A percentile compares a stretch with the other conserved stretches of the same genome.
phyloP scores from a whole-genome alignment of 192 early-diverging fungal genomes.

The Dispira simplex region DNA sequence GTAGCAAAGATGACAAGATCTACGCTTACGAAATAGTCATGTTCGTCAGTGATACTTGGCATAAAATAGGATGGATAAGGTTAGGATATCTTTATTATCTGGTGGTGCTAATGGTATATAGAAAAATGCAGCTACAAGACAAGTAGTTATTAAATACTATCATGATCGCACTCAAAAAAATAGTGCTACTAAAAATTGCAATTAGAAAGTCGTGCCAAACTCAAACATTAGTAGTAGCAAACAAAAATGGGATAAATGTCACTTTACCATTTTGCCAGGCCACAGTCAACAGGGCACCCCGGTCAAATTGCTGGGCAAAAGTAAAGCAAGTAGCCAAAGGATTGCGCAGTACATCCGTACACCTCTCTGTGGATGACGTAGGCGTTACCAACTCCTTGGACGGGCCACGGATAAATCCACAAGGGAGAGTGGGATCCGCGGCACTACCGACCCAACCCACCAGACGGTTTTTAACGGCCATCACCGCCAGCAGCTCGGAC shows the following conservation, averaged over 20 bases:
- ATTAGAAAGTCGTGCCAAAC: too few relatives aligned
- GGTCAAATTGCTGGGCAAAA: slow-evolving; percentile 25
- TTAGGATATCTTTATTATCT: too few relatives aligned
- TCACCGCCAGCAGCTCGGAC: slow-evolving; percentile 20
- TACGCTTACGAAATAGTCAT: too few relatives aligned
- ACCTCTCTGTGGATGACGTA: not conserved
- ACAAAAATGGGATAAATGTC: slow-evolving; percentile 26
- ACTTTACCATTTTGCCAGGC: slow-evolving; percentile 35
- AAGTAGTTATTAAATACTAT: too few relatives aligned
- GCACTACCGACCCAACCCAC: slow-evolving; percentile 11
- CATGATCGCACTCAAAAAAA: too few relatives aligned
- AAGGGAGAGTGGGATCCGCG: slow-evolving; percentile 21
- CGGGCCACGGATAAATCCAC: slow-evolving; percentile 30
- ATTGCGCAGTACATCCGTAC: not conserved
- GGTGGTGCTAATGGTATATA: too few relatives aligned
- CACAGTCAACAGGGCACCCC: slow-evolving; percentile 25
- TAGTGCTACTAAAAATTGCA: too few relatives aligned
- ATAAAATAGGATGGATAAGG: too few relatives aligned
- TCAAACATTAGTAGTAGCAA: slow-evolving; percentile 1
- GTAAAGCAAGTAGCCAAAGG: slow-evolving; percentile 25
- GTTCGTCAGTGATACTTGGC: too few relatives aligned
- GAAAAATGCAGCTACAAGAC: too few relatives aligned
- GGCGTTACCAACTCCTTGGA: slow-evolving; percentile 21
- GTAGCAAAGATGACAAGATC: too few relatives aligned
- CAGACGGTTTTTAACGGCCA: slow-evolving; percentile 15